Evolutionary conservation across 257 asterid genomes (phyloP).

Genomic region (Nicotiana noctiflora): DNA sequence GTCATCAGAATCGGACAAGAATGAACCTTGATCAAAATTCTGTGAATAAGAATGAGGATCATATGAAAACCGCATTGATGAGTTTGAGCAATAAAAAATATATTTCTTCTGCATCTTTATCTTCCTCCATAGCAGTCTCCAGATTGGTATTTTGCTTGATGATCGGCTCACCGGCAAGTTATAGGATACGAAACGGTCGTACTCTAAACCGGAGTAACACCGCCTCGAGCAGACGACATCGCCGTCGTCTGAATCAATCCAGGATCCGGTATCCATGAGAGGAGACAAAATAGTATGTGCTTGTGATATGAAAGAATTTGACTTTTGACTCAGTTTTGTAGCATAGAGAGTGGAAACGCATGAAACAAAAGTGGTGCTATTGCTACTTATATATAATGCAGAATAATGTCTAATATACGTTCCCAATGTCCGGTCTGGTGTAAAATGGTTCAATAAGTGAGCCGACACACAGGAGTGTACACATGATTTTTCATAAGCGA

Average conservation of each 20-base stretch:
- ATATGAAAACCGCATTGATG: constrained; percentile 59
- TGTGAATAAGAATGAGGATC: constrained; percentile 66
- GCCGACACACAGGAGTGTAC: too few relatives aligned
- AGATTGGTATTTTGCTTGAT: constrained; percentile 33
- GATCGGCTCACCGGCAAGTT: constrained; percentile 24
- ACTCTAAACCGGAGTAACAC: constrained; percentile 1
- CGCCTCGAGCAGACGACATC: not conserved
- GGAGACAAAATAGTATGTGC: not conserved
- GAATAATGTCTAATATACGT: not conserved
- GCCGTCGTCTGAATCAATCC: not conserved
- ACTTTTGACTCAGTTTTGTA: not conserved
- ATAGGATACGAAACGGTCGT: constrained; percentile 4
- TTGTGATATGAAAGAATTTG: not conserved
- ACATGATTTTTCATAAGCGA: too few relatives aligned
- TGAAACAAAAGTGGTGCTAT: not conserved
- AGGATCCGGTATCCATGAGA: not conserved
- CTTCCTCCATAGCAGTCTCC: constrained; percentile 69
- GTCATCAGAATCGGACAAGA: constrained; percentile 41
- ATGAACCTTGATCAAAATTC: constrained; percentile 58
- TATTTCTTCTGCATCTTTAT: constrained; percentile 56
- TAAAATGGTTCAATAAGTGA: not conserved
- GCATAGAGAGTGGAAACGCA: not conserved
- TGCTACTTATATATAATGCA: not conserved
- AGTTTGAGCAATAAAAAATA: constrained; percentile 23
- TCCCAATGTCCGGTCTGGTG: not conserved